phyloP scores from a whole-genome alignment of 768 basidiomycete species.

The Termitomyces sp. region DNA sequence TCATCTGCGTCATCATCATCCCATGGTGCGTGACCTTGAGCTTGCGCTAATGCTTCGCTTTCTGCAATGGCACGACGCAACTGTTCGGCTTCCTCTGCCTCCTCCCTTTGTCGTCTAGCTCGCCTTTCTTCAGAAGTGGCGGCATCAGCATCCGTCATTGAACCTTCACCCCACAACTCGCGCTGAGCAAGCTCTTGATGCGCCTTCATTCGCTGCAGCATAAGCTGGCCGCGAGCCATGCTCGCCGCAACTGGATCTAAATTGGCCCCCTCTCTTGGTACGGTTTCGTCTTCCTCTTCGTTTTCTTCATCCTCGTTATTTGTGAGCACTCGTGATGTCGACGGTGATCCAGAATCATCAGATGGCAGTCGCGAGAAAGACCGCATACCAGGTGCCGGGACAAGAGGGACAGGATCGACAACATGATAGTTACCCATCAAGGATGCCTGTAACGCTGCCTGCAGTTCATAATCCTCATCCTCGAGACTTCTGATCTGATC shows the following conservation, averaged over 20 bases:
- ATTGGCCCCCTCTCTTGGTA: slow-evolving; percentile 9
- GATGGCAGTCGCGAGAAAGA: slow-evolving; percentile 18
- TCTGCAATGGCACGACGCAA: slow-evolving; percentile 56
- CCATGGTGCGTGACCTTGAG: slow-evolving; percentile 16
- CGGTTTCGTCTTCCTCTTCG: background rate
- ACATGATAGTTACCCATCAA: slow-evolving; percentile 30
- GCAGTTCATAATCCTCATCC: slow-evolving; percentile 84
- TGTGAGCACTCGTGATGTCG: slow-evolving; percentile 14
- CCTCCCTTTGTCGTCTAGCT: slow-evolving; percentile 23
- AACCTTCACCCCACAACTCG: slow-evolving; percentile 43
- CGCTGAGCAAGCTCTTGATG: slow-evolving; percentile 65
- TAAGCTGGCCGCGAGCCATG: slow-evolving; percentile 54
- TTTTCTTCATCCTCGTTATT: slow-evolving; percentile 6
- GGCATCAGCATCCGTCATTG: slow-evolving; percentile 21
- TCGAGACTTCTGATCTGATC: slow-evolving; percentile 42
- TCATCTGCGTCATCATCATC: slow-evolving; percentile 12
- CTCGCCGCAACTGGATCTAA: slow-evolving; percentile 61
- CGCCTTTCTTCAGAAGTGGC: slow-evolving; percentile 26
- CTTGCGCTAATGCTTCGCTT: slow-evolving; percentile 42
- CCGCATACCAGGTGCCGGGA: slow-evolving; percentile 20
- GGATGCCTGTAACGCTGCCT: slow-evolving; percentile 84
- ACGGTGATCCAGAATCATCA: slow-evolving; percentile 1
- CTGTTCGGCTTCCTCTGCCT: slow-evolving; percentile 55
- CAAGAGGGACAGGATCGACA: slow-evolving; percentile 10
- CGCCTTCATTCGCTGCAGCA: slow-evolving; percentile 58